Base-by-base conservation (phyloP, 164 flowering plant genomes). In the Pachysandra terminalis region DNA sequence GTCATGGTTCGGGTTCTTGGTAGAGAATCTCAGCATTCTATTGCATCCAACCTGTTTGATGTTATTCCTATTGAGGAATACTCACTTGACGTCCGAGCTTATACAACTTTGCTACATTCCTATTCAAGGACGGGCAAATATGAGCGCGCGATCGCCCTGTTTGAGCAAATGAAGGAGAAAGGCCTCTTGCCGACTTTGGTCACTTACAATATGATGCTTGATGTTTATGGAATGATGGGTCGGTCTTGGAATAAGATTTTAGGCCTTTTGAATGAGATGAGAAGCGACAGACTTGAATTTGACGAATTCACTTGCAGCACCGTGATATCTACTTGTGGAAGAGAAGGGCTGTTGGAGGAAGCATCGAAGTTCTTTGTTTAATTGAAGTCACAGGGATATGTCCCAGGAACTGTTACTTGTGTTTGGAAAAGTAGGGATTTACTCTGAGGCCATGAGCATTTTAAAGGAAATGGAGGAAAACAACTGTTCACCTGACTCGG, bases 291-390 rank as follows among this genome's bases (percentile, higher is more conserved):
- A 48, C 82, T 91, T 53, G 78, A 79, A 27, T 87, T 86, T 58
- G 98, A 94, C 75, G 97, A 94, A 64, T 91, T 91, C 64, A 94
- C 97, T 67, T 90, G 91, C 53, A 91, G 98, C 58, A 91, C 97
- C 16, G 97, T 94, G 65, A 78, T 94, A 72, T 81, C 98, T 15
- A 94, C 97, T 25, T 94, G 93, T 79, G 95, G 89, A 26, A 82
- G 97, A 67, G 96, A 93, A 67, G 98, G 98, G 10, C 45, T 85
- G 79, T 67, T 89, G 69, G 80, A 81, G 37, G 93, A 93, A 77
- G 98, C 98, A 8, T 82, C 75, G 23, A 80, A 66, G 52, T 93
- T 93, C 75, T 86, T 91, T 68, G 66, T 68, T 51, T 84, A 65
- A 52, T 63, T 87, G 68, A 89, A 90, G 70, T 77, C 77, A 0